phyloP scores from a whole-genome alignment of 2,329 filamentous ascomycete genomes.

The Fusarium phyllophilum region DNA sequence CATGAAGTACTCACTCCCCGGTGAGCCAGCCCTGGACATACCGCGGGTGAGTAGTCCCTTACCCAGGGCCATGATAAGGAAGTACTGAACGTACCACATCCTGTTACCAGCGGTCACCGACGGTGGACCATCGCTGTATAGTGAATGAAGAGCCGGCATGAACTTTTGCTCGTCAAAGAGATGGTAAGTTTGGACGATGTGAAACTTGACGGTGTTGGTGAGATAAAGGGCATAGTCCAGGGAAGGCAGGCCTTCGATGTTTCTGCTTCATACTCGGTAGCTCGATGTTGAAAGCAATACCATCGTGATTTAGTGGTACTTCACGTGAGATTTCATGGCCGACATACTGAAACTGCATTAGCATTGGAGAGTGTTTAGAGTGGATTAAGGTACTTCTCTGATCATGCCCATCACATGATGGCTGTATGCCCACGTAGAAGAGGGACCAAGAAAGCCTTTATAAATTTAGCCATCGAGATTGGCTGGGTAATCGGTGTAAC shows the following conservation, averaged over 20 bases:
- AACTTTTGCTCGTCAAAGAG: background rate
- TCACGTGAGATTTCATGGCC: background rate
- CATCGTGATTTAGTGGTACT: background rate
- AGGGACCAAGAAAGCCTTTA: background rate
- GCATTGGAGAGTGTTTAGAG: no score
- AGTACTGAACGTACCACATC: background rate
- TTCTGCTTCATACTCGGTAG: background rate
- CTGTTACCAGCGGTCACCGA: background rate
- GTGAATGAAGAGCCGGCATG: background rate
- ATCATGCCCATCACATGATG: background rate
- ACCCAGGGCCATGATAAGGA: background rate
- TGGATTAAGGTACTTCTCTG: no score
- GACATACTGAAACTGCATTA: background rate
- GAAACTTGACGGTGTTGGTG: background rate
- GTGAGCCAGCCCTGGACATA: background rate
- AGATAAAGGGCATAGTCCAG: background rate
- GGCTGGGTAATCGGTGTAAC: no score
- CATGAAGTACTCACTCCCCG: background rate
- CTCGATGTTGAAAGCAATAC: background rate
- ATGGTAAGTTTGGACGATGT: background rate
- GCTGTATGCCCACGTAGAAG: background rate
- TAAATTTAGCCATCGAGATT: no score
- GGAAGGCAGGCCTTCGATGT: background rate
- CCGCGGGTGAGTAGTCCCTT: background rate
- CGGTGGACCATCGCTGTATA: background rate